Evolutionary conservation across 2,329 filamentous ascomycete genomes (phyloP).

Genomic region (Talaromyces marneffei): DNA sequence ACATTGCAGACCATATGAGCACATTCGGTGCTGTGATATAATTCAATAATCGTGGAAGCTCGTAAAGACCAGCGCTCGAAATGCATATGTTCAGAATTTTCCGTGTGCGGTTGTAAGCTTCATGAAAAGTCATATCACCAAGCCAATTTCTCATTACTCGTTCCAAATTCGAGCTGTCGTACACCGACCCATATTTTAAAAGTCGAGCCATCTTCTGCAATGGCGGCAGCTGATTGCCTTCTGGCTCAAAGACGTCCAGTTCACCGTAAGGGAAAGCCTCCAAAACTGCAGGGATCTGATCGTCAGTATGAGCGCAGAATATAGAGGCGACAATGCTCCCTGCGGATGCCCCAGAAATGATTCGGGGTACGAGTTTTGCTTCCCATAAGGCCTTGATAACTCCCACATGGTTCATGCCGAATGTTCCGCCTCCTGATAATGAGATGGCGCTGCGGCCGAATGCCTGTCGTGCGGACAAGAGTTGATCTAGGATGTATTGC

Average conservation of each 20-base stretch:
- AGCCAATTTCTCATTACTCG: slow-evolving; percentile 75
- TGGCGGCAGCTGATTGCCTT: slow-evolving; percentile 55
- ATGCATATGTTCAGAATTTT: slow-evolving; percentile 92
- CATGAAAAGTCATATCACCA: slow-evolving; percentile 88
- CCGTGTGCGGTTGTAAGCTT: slow-evolving; percentile 90
- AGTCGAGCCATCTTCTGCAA: slow-evolving; percentile 65
- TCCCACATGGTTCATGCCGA: slow-evolving; percentile 88
- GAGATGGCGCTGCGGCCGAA: slow-evolving; percentile 80
- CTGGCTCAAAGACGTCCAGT: slow-evolving; percentile 69
- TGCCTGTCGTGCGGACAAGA: slow-evolving; percentile 67
- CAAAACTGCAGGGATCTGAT: slow-evolving; percentile 67
- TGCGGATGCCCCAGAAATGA: slow-evolving; percentile 81
- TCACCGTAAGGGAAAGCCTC: slow-evolving; percentile 71
- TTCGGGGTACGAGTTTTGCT: slow-evolving; percentile 67
- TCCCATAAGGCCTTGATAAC: slow-evolving; percentile 78
- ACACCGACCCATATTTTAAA: slow-evolving; percentile 74
- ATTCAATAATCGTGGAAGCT: slow-evolving; percentile 80
- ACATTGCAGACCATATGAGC: slow-evolving; percentile 90
- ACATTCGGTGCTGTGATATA: slow-evolving; percentile 92
- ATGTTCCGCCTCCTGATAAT: slow-evolving; percentile 78
- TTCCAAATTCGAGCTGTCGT: slow-evolving; percentile 75
- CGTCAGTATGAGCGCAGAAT: slow-evolving; percentile 69
- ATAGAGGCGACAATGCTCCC: slow-evolving; percentile 81
- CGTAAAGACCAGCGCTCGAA: slow-evolving; percentile 79
- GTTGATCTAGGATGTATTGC: slow-evolving; percentile 58